Evolutionary conservation across 2,329 filamentous ascomycete species (phyloP), one percentile per base, ranked within the genome.

Genomic region (Furcasterigmium furcatum): DNA sequence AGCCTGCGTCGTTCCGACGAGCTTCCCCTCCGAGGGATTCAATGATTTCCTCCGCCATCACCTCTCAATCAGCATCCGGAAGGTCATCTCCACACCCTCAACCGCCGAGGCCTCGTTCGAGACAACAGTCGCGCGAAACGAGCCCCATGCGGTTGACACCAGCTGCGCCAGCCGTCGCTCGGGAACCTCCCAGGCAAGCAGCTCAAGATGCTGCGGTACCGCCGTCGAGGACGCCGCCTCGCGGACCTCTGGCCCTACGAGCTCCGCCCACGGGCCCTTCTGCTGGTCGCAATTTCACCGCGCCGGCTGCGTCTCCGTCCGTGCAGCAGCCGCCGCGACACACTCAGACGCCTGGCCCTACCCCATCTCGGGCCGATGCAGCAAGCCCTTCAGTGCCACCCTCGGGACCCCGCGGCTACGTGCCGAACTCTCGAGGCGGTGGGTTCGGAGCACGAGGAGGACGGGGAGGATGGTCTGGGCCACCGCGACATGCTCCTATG

Each of bases 401-500:
- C 9, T 67, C 76, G 6, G 78, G 78, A 1, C 78, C 78, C 3
- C 68, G 78, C 51, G 77, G 77, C 27, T 81, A 79, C 49, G 66
- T 76, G 3, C 60, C 74, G 5, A 59, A 72, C 4, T 50, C 57
- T 9, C 66, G 73, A 41, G 72, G 74, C 35, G 66, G 71, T 2
- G 58, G 59, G 32, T 79, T 70, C 47, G 52, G 61, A 19, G 51
- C 66, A 8, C 73, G 77, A 21, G 67, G 72, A 24, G 68, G 70
- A 39, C 69, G 77, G 44, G 70, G 73, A 4, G 60, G 64, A 14
- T 78, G 76, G 74, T 47, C 57, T 9, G 47, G 51, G 22, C 52
- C 55, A 3, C 44, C 54, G 20, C 59, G 61, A 4, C 62, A 63
- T 29, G 46, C 59, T 51, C 34, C 64, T 58, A 52, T 44, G 8